Base-by-base conservation (phyloP, 2,329 filamentous ascomycete genomes). In the Apiospora rasikravindrae region DNA sequence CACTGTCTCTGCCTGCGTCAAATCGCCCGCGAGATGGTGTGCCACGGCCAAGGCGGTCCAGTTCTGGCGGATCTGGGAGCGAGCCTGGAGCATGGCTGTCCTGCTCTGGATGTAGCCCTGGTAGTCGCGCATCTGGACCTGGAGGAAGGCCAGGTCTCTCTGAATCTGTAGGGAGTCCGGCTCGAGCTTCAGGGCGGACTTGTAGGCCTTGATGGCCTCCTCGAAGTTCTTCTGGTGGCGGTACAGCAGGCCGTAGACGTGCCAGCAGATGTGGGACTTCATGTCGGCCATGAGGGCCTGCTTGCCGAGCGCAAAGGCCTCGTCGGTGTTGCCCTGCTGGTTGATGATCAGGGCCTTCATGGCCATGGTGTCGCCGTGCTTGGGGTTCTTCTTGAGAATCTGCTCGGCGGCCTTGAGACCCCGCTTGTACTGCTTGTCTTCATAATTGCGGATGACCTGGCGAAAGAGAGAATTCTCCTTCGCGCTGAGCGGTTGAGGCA, bases 181-280 rank as follows among this genome's bases (percentile, higher is more conserved):
- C 80, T 99, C 96, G 73, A 98, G 89, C 81, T 91, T 92, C 77
- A 99, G 86, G 22, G 96, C 96, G 83, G 97, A 98, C 82, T 97
- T 97, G 87, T 99, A 99, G 72, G 96, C 97, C 87, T 98, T 98
- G 86, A 98, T 98, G 13, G 97, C 96, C 85, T 98, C 96, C 82
- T 98, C 96, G 78, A 97, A 98, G 84, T 99, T 98, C 88, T 98
- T 98, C 80, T 93, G 93, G 68, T 94, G 92, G 69, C 96, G 92
- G 84, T 97, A 98, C 69, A 99, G 88, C 77, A 99, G 85, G 44
- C 97, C 96, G 82, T 98, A 99, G 73, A 99, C 96, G 83, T 99
- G 97, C 96, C 96, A 99, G 87, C 95, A 98, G 79, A 99, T 95
- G 84, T 98, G 96, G 79, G 95, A 98, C 86, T 97, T 98, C 95